These are phyloP conservation scores for Fusarium foetens DNA, from an alignment of 2,329 filamentous ascomycete species.

Conservation along the genomic window DNA sequence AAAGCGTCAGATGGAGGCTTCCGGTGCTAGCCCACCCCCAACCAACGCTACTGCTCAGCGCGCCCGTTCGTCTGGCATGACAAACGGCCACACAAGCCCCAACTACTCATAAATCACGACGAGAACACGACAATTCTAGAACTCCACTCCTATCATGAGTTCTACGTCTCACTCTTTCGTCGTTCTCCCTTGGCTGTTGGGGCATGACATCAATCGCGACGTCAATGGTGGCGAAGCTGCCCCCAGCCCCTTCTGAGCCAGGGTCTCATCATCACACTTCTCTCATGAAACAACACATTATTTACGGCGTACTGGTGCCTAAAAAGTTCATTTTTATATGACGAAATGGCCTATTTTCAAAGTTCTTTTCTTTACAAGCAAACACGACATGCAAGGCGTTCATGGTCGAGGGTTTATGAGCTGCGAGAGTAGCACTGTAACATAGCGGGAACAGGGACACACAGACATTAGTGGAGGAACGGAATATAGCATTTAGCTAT, in stretches of 20 bases:
- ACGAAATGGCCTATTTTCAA: constrained; percentile 8
- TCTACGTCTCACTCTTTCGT: background rate
- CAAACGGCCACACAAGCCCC: constrained; percentile 45
- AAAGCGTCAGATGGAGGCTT: constrained; percentile 71
- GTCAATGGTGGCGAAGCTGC: constrained; percentile 30
- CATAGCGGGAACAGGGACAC: background rate
- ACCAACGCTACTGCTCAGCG: constrained; percentile 22
- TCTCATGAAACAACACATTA: constrained; percentile 11
- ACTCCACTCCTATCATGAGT: background rate
- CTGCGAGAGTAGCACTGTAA: constrained; percentile 16
- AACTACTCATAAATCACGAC: constrained; percentile 22
- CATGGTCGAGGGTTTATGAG: background rate
- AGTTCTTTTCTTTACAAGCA: constrained; percentile 15
- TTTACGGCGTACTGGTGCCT: constrained; percentile 21
- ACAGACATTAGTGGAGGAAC: constrained; percentile 10
- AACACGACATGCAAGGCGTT: constrained; percentile 38
- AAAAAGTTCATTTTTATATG: constrained; percentile 35
- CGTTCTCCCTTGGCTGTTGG: background rate
- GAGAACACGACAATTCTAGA: background rate
- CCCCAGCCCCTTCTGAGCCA: constrained; percentile 18
- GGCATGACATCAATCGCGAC: constrained; percentile 32
- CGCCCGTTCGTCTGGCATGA: constrained; percentile 31
- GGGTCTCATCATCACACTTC: background rate
- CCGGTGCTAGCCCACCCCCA: constrained; percentile 47
- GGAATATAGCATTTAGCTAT: background rate